A percentile compares a stretch with the other conserved stretches of the same genome.
Evolutionary conservation across 139 green algal species (phyloP).

Genomic region (Picochlorum sp.): DNA sequence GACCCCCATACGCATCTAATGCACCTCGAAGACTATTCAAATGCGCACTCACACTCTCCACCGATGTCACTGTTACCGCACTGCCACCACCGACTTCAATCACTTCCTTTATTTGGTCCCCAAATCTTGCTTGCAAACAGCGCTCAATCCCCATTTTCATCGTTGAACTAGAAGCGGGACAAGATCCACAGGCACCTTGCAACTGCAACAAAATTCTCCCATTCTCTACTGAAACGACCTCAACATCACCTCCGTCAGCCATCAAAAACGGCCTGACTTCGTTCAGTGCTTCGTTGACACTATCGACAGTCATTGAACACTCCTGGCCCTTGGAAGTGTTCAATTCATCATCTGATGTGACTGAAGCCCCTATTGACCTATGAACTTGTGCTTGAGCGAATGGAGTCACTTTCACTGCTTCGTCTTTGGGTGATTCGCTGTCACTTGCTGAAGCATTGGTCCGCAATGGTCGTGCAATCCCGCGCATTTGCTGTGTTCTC

Average conservation of each 20-base stretch:
- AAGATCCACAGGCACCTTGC: conserved; percentile 75
- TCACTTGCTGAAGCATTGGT: conserved; percentile 66
- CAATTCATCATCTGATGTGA: not conserved
- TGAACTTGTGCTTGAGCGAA: conserved; percentile 57
- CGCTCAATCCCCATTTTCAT: conserved; percentile 94
- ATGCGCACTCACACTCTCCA: conserved; percentile 52
- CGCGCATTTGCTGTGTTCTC: too few species aligned
- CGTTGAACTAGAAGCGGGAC: conserved; percentile 64
- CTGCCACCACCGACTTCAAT: conserved; percentile 11
- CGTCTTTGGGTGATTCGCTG: not conserved
- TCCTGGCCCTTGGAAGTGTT: not conserved
- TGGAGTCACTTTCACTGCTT: conserved; percentile 46
- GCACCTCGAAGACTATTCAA: conserved; percentile 74
- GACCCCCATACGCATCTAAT: conserved; percentile 60
- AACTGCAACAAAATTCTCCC: conserved; percentile 65
- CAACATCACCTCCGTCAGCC: conserved; percentile 86
- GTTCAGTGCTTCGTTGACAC: conserved; percentile 55
- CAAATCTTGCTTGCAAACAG: conserved; percentile 41
- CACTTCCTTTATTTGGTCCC: conserved; percentile 30
- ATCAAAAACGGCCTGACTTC: conserved; percentile 89
- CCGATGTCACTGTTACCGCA: conserved; percentile 26
- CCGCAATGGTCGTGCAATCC: too few species aligned
- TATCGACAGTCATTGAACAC: conserved; percentile 38
- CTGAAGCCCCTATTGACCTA: conserved; percentile 35
- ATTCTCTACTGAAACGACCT: conserved; percentile 63